Conservation (phyloP, 208 protist genomes). For the Strigomonas culicis region DNA sequence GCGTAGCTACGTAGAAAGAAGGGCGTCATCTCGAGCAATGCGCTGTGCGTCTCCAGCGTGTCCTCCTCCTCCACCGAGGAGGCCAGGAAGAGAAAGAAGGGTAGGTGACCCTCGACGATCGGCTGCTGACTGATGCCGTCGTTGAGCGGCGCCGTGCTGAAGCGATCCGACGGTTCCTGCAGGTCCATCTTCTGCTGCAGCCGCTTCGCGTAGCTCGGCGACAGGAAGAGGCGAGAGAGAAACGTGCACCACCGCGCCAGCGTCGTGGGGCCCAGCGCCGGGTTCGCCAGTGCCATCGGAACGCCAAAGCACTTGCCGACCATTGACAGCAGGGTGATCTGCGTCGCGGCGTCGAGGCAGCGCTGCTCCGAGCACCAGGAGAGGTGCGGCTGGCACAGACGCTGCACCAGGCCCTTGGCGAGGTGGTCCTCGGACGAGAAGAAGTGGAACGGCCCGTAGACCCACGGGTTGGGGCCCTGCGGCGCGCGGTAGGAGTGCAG, state of each 20-base stretch:
- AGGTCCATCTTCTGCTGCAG: not conserved
- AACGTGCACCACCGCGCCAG: constrained; percentile 19
- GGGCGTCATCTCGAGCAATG: not conserved
- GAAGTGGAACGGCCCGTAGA: constrained; percentile 8
- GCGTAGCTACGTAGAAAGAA: constrained; percentile 2
- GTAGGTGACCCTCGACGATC: constrained; percentile 4
- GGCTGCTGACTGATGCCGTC: not conserved
- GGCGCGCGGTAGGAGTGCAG: too few relatives aligned
- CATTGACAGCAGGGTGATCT: not conserved
- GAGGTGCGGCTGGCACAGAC: constrained; percentile 8
- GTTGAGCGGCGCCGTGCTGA: not conserved
- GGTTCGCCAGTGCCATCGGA: constrained; percentile 13
- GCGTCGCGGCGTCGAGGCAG: not conserved
- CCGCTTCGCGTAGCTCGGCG: not conserved
- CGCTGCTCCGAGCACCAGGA: constrained; percentile 2
- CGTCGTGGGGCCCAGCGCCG: constrained; percentile 6
- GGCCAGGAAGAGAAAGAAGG: constrained; percentile 14
- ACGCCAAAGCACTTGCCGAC: constrained; percentile 11
- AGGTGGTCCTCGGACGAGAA: constrained; percentile 13
- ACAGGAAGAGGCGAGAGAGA: constrained; percentile 7
- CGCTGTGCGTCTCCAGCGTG: not conserved
- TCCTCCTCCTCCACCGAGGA: not conserved
- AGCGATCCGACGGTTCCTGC: too few relatives aligned
- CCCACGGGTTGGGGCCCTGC: constrained; percentile 13
- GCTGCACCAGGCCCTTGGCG: constrained; percentile 19